A percentile compares a stretch with the other conserved stretches of the same genome.
These are phyloP conservation scores for Leptodermis oblonga DNA, from an alignment of 257 asterid genomes.

Conservation along the genomic window DNA sequence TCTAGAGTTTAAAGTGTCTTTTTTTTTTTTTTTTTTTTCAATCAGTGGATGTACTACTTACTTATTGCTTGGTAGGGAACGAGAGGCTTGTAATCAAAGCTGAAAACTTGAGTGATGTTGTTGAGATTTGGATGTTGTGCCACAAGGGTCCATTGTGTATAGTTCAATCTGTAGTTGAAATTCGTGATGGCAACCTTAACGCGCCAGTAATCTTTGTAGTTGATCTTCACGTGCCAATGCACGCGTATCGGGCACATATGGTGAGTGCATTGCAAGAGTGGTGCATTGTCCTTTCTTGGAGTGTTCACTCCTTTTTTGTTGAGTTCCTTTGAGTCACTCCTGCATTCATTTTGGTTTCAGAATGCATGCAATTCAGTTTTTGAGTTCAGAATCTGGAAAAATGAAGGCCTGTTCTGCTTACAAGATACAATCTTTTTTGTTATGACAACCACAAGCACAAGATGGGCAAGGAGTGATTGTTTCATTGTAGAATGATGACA, in stretches of 20 bases:
- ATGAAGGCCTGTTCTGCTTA: slow-evolving; percentile 18
- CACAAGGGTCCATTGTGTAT: slow-evolving; percentile 74
- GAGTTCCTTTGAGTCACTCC: slow-evolving; percentile 44
- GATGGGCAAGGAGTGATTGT: slow-evolving; percentile 68
- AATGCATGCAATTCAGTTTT: background rate
- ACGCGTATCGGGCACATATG: slow-evolving; percentile 81
- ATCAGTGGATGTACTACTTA: slow-evolving; percentile 21
- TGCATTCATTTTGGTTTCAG: slow-evolving; percentile 20
- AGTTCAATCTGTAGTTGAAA: slow-evolving; percentile 62
- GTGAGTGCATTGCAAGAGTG: slow-evolving; percentile 59
- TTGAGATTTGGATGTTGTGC: slow-evolving; percentile 79
- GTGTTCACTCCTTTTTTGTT: slow-evolving; percentile 51
- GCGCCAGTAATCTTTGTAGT: slow-evolving; percentile 66
- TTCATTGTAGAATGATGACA: slow-evolving; percentile 66
- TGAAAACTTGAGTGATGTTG: slow-evolving; percentile 71
- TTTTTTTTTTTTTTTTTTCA: background rate
- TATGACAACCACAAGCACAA: slow-evolving; percentile 70
- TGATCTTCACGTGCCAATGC: slow-evolving; percentile 78
- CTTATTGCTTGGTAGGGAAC: slow-evolving; percentile 69
- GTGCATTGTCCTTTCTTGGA: slow-evolving; percentile 56
- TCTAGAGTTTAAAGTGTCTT: background rate
- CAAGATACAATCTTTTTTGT: slow-evolving; percentile 58
- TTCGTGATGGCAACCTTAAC: slow-evolving; percentile 66
- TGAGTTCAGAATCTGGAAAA: background rate
- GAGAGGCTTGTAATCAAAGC: slow-evolving; percentile 73